Percentiles rank a stretch among this genome's conserved stretches.
These are phyloP conservation scores for Wickerhamiella qilinensis DNA, from an alignment of 805 yeast genomes.

Conservation along the genomic window DNA sequence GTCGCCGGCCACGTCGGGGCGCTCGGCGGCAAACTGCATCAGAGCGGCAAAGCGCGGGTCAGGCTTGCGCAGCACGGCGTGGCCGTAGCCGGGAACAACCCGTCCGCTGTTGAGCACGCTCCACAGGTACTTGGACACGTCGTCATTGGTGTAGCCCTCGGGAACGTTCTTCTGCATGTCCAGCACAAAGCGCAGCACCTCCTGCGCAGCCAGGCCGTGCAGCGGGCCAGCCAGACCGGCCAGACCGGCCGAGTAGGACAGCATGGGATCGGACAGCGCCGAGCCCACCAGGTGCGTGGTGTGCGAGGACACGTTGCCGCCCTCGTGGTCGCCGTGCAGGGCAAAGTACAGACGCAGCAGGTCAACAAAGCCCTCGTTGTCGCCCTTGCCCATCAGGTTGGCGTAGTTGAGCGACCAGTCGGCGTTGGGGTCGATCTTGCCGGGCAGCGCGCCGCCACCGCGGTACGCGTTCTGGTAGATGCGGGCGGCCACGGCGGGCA, in stretches of 20 bases:
- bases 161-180: slow-evolving; percentile 33
- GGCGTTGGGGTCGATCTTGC: slow-evolving; percentile 34
- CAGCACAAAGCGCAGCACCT: slow-evolving; percentile 59
- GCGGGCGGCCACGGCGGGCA: slow-evolving; percentile 60
- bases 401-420: slow-evolving; percentile 68
- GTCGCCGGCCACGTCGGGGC: slow-evolving; percentile 41
- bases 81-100: slow-evolving; percentile 81
- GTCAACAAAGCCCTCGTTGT: slow-evolving; percentile 37
- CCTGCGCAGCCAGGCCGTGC: slow-evolving; percentile 78
- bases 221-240: slow-evolving; percentile 77
- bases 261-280: slow-evolving; percentile 60
- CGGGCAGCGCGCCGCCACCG: slow-evolving; percentile 35
- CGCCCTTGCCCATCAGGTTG: slow-evolving; percentile 41
- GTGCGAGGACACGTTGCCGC: slow-evolving; percentile 74
- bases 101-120: slow-evolving; percentile 51
- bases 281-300: slow-evolving; percentile 72
- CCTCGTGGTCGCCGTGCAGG: slow-evolving; percentile 69
- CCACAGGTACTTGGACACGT: slow-evolving; percentile 58
- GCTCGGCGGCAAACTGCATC: slow-evolving; percentile 44
- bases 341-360: slow-evolving; percentile 58
- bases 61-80: slow-evolving; percentile 69
- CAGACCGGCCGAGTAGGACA: slow-evolving; percentile 63
- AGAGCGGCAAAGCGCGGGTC: slow-evolving; percentile 71
- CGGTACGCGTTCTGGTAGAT: slow-evolving; percentile 48
- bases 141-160: slow-evolving; percentile 25